Percentiles rank a stretch among this genome's conserved stretches.
Conservation (phyloP, 139 green algal species). For the Penium margaritaceum region DNA sequence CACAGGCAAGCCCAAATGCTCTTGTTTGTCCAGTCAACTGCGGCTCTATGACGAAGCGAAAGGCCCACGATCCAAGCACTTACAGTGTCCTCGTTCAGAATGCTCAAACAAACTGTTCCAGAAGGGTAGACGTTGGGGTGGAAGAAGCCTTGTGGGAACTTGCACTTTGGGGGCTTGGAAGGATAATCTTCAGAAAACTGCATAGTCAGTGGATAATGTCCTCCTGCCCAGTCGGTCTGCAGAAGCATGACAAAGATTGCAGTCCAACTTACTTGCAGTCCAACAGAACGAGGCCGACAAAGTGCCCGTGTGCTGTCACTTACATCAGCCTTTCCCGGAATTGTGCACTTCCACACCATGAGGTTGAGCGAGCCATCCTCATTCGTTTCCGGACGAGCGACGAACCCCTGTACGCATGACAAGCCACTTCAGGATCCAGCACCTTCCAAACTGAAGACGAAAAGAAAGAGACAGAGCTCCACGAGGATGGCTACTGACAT, state of each 20-base stretch:
- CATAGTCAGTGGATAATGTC: constrained; percentile 81
- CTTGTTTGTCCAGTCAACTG: background rate
- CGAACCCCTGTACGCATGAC: constrained; percentile 63
- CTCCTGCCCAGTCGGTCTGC: constrained; percentile 80
- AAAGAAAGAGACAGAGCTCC: background rate
- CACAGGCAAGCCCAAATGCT: background rate
- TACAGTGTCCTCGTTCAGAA: constrained; percentile 80
- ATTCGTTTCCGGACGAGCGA: constrained; percentile 70
- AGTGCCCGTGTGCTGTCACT: background rate
- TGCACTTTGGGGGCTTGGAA: constrained; percentile 90
- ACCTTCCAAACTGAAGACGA: background rate
- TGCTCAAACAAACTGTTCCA: constrained; percentile 87
- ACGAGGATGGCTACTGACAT: constrained; percentile 40
- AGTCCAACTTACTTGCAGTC: too few species aligned
- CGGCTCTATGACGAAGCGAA: background rate
- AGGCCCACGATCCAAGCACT: background rate
- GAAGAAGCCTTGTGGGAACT: constrained; percentile 80
- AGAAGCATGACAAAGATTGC: background rate
- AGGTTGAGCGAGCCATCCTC: constrained; percentile 73
- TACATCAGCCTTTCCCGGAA: constrained; percentile 74
- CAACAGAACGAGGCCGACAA: constrained; percentile 12
- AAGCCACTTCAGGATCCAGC: background rate
- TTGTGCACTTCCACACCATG: constrained; percentile 87
- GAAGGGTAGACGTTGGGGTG: constrained; percentile 89
- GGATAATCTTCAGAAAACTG: constrained; percentile 91